These are phyloP conservation scores for Symbiodinium pilosum DNA, from an alignment of 73 alveolate genomes.

Conservation along the genomic window DNA sequence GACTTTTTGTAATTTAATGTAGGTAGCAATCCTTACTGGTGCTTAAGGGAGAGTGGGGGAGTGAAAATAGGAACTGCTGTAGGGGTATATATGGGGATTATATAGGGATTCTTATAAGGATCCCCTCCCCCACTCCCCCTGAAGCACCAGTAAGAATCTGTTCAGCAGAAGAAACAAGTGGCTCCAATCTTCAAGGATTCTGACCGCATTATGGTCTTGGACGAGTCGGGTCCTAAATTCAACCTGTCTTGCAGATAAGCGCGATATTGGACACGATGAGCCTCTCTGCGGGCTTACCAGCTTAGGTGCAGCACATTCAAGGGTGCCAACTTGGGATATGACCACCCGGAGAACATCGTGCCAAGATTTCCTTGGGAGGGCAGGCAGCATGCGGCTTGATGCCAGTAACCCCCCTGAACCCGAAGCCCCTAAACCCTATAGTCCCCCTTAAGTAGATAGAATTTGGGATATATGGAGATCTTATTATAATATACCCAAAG, in stretches of 20 bases:
- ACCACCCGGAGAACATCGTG: constrained; percentile 15
- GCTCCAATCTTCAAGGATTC: constrained; percentile 3
- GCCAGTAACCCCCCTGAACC: no score
- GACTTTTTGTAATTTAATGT: no score
- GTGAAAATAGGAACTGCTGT: no score
- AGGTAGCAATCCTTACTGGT: background rate
- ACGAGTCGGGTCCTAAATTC: background rate
- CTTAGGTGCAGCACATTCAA: constrained; percentile 45
- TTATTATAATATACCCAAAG: no score
- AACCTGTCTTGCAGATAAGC: no score
- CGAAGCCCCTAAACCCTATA: no score
- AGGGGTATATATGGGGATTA: no score
- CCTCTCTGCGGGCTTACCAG: background rate
- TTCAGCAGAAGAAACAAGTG: background rate
- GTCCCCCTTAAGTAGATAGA: background rate
- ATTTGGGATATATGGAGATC: no score
- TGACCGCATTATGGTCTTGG: constrained; percentile 47
- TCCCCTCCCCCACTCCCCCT: no score
- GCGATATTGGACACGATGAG: background rate
- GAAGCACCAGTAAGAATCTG: background rate
- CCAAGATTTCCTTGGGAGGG: constrained; percentile 53
- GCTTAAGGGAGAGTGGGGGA: background rate
- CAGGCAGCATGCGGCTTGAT: background rate
- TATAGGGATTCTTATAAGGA: no score
- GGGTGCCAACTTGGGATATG: constrained; percentile 51